Evolutionary conservation across 108 stramenopile genomes (phyloP), one percentile per base, ranked within the genome.

Genomic region (Skeletonema grethae): DNA sequence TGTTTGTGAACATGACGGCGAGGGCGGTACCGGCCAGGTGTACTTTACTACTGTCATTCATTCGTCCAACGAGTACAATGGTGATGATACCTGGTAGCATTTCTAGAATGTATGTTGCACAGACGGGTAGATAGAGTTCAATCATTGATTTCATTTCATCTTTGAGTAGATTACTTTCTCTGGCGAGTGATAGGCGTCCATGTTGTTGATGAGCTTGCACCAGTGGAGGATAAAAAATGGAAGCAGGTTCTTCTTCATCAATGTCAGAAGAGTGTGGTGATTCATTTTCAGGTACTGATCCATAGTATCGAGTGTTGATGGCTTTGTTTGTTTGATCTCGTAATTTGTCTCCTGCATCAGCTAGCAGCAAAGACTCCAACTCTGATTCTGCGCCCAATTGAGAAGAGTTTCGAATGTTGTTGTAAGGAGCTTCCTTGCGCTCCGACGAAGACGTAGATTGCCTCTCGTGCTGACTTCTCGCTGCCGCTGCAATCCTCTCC

Each of bases 21-120:
- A 83, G 20, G 1, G 82, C 77, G 24, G 82, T 73, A 0, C 77
- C 82, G 66, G 78, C 82, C 16, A 83, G 65, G 55, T 83, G 63
- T 15, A 80, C 15, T 31, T 73, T 73, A 20, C 15, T 25, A 34
- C 16, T 35, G 1, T 36, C 36, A 16, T 34, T 15, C 20, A 68
- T 61, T 39, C 63, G 61, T 25, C 81, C 81, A 12, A 82, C 81
- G 6, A 82, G 76, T 2, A 78, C 35, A 11, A 82, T 73, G 11
- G 76, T 77, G 32, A 63, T 45, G 6, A 82, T 67, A 3, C 81
- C 72, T n/a, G 81, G 81, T 11, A 82, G 31, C 61, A 73, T 70
- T 45, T 82, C 81, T 6, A 82, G 43, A 2, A 82, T 11, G 46
- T 77, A 73, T 5, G 81, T 78, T 1, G 39, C 59, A 20, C 45